These are phyloP conservation scores for Botrytis cinerea DNA, from an alignment of 2,329 filamentous ascomycete genomes.

Conservation along the genomic window DNA sequence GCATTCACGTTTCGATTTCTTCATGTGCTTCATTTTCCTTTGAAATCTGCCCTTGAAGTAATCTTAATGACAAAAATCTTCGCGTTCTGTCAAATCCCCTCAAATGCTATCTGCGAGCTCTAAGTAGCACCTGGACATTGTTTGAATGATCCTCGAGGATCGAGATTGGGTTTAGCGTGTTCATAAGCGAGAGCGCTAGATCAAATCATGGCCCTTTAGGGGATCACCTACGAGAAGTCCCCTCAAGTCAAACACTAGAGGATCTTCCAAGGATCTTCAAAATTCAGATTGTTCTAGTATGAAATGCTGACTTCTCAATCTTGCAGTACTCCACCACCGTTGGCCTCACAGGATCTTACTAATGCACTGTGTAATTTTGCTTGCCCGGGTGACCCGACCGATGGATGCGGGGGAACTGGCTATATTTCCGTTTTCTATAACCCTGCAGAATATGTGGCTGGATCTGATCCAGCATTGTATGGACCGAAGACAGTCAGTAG, in stretches of 20 bases:
- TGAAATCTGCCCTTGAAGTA: background rate
- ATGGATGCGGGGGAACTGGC: slow-evolving; percentile 30
- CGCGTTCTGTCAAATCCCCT: background rate
- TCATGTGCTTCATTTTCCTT: background rate
- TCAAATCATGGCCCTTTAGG: background rate
- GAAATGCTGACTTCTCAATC: background rate
- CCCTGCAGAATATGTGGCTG: slow-evolving; percentile 31
- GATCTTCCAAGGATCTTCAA: background rate
- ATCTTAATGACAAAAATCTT: background rate
- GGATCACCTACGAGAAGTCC: background rate
- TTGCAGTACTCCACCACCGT: slow-evolving; percentile 33
- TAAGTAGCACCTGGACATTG: background rate
- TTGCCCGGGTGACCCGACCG: slow-evolving; percentile 25
- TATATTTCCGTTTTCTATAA: slow-evolving; percentile 34
- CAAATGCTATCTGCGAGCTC: background rate
- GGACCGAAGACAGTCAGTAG: slow-evolving; percentile 30
- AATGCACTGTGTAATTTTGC: slow-evolving; percentile 33
- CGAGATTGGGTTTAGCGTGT: background rate
- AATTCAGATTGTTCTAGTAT: background rate
- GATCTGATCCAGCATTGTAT: slow-evolving; percentile 32
- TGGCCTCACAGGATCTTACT: slow-evolving; percentile 29
- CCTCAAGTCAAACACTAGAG: background rate
- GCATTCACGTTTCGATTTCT: background rate
- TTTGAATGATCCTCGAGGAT: background rate
- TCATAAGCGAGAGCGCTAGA: background rate